phyloP scores from a whole-genome alignment of 1,139 yeast species.

The Debaryomycetaceae sp. region DNA sequence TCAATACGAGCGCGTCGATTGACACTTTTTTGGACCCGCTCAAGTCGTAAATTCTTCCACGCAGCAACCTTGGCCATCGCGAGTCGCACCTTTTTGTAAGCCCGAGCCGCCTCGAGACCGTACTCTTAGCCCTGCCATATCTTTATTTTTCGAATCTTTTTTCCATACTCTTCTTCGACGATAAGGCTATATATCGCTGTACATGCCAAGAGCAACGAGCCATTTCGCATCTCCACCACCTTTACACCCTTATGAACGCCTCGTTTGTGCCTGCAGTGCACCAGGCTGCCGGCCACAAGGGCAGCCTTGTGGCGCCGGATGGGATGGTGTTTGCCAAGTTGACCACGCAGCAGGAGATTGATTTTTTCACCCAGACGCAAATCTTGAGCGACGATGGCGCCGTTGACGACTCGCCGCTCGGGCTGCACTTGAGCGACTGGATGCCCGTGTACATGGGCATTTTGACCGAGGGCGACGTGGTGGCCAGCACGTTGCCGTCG shows the following conservation, averaged over 20 bases:
- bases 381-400: slow-evolving; percentile 12
- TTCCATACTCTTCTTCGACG: too few species aligned
- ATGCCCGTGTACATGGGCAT: slow-evolving; percentile 40
- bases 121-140: too few species aligned
- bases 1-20: too few species aligned
- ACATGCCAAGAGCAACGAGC: too few species aligned
- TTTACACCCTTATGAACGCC: slow-evolving; percentile 4
- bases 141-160: too few species aligned
- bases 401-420: slow-evolving; percentile 23
- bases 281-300: slow-evolving; percentile 90
- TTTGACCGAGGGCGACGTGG: slow-evolving; percentile 26
- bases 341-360: slow-evolving; percentile 58
- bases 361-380: slow-evolving; percentile 53
- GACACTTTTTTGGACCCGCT: too few species aligned
- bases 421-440: slow-evolving; percentile 50
- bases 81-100: too few species aligned
- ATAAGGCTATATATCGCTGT: too few species aligned
- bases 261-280: slow-evolving; percentile 22
- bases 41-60: too few species aligned
- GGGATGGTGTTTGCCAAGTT: slow-evolving; percentile 74
- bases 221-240: too few species aligned
- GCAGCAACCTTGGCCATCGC: too few species aligned
- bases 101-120: too few species aligned
- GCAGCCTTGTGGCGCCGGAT: slow-evolving; percentile 53
- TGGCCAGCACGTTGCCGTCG: slow-evolving; percentile 2